phyloP scores from a whole-genome alignment of 306 rosid genomes.

The Cucurbita ficifolia region DNA sequence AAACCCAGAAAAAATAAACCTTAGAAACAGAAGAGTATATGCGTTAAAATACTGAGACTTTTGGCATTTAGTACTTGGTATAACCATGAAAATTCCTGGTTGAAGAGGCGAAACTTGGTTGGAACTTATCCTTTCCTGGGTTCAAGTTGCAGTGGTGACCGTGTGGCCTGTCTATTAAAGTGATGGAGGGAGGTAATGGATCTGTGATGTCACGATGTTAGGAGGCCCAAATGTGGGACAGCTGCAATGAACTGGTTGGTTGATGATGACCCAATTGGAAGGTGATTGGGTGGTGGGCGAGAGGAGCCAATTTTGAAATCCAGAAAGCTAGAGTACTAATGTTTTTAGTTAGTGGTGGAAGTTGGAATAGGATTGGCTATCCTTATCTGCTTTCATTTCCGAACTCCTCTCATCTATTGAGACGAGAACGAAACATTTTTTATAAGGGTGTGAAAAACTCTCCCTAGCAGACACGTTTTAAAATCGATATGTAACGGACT shows the following conservation, averaged over 20 bases:
- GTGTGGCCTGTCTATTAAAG: not conserved
- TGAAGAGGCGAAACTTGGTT: not conserved
- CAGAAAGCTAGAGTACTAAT: not conserved
- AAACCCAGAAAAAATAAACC: not conserved
- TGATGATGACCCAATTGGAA: not conserved
- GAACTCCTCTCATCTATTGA: too few species aligned
- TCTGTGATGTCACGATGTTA: not conserved
- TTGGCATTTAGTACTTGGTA: not conserved
- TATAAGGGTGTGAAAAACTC: too few species aligned
- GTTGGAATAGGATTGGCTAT: not conserved
- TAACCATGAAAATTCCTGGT: slow-evolving; percentile 11
- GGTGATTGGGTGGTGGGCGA: not conserved
- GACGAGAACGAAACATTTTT: too few species aligned
- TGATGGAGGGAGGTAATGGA: not conserved
- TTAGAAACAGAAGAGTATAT: not conserved
- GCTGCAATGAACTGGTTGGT: not conserved
- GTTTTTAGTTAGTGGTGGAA: not conserved
- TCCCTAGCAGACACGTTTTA: too few species aligned
- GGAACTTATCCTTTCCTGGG: not conserved
- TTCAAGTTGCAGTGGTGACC: too few species aligned
- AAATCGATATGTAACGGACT: too few species aligned
- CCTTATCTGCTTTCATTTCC: not conserved
- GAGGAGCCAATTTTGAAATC: slow-evolving; percentile 3
- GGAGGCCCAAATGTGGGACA: not conserved
- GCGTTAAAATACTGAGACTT: not conserved